Conservation (phyloP, 75 land plant species). For the Sequoiadendron giganteum region DNA sequence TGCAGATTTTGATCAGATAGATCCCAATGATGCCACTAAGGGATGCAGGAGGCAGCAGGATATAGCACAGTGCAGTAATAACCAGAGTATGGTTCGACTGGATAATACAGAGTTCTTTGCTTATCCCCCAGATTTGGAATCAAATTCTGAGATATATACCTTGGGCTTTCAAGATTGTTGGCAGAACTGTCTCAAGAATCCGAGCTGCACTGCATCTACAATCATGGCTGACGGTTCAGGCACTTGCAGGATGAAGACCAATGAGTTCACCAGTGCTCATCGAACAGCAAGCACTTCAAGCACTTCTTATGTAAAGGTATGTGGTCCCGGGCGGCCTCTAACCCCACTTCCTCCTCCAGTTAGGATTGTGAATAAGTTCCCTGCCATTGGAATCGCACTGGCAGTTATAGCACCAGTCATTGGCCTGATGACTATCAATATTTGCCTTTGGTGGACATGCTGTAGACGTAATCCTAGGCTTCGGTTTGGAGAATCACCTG, state of each 20-base stretch:
- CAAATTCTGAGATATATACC: too few species aligned
- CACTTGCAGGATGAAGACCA: not conserved
- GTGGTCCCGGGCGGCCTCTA: conserved; percentile 1
- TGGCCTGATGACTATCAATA: not conserved
- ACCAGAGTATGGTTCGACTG: too few species aligned
- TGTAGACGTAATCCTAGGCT: not conserved
- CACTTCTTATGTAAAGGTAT: conserved; percentile 21
- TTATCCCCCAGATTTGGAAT: too few species aligned
- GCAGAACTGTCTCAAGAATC: too few species aligned
- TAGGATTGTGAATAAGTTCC: too few species aligned
- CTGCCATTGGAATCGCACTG: conserved; percentile 22
- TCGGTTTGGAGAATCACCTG: not conserved
- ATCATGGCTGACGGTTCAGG: not conserved
- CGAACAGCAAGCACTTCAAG: not conserved
- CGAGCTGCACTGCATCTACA: too few species aligned
- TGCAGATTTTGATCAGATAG: too few species aligned
- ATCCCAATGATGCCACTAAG: too few species aligned
- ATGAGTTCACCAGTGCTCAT: conserved; percentile 10
- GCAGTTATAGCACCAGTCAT: conserved; percentile 13
- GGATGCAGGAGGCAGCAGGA: too few species aligned
- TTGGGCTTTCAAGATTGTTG: too few species aligned
- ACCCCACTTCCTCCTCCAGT: not conserved
- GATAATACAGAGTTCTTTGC: too few species aligned
- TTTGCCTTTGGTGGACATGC: not conserved
- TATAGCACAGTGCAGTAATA: too few species aligned